Base-by-base conservation (phyloP, 1,284 basidiomycete genomes). In the Heterobasidion occidentale region DNA sequence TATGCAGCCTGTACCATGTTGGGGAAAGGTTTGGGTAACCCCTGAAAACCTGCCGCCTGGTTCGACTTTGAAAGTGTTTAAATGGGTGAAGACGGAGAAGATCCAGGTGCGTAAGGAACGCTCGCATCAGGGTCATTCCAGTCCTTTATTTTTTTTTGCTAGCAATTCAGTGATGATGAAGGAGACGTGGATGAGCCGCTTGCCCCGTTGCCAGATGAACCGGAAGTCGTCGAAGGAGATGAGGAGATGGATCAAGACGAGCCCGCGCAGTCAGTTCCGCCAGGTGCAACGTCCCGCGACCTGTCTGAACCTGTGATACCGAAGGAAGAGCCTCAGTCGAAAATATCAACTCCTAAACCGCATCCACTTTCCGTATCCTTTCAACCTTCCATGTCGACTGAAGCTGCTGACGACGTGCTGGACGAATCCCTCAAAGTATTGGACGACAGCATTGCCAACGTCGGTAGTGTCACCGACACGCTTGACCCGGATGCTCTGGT, bases 121-220 rank as follows among this genome's bases (percentile, higher is more conserved):
- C 45, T 19, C 19, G 34, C 35, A 7, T 5, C 14, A 1, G 14
- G 33, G 27, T 17, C 15, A 14, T 36, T 51, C 19, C 44, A 17
- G 46, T 48, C 45, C 48, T 19, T 27, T 49, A 42, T 14, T 19
- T 36, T n/a, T 36, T n/a, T 42, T 17, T 27, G 20, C 27, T 51
- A 90, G 88, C 83, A 89, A 77, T 90, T 89, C 64, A 88, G 83
- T 64, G 89, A 90, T 64, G 87, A 90, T 57, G 88, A 91, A 64
- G 86, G 80, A 54, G 86, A 82, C 61, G 79, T 73, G 0, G 86
- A 90, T 62, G 84, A 88, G 63, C 87, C 88, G 15, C 76, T 90
- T 44, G 88, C 81, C 9, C 88, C 88, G 20, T 71, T 90, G 51
- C 88, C 86, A 12, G 88, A 88, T 54, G 86, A 89, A 61, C 77